Conservation (phyloP, 768 basidiomycete genomes). For the Leccinum disarticulatum region DNA sequence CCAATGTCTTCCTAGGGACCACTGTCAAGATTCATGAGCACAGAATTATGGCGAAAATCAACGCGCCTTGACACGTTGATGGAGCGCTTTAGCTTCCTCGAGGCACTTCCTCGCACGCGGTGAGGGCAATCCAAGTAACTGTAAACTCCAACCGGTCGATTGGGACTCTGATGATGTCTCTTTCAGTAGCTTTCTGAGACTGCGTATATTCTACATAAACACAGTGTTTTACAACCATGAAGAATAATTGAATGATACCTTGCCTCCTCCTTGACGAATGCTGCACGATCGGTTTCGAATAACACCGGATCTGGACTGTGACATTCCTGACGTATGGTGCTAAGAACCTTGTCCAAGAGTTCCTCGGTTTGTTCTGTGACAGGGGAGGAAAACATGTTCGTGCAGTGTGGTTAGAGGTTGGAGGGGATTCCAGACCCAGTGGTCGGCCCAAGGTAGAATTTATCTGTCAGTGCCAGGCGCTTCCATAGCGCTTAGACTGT, state of each 20-base stretch:
- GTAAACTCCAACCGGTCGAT: not conserved
- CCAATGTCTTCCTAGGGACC: conserved; percentile 8
- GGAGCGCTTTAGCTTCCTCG: conserved; percentile 6
- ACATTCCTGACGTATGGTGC: not conserved
- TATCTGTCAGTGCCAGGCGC: conserved; percentile 8
- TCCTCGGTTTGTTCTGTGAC: not conserved
- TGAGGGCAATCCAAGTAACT: conserved; percentile 4
- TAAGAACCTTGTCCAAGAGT: not conserved
- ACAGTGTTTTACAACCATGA: not conserved
- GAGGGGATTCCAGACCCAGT: not conserved
- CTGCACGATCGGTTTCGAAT: conserved; percentile 1
- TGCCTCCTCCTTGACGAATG: conserved; percentile 3
- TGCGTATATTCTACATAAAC: not conserved
- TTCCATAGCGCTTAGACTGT: not conserved
- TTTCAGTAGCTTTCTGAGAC: not conserved
- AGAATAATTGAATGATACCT: conserved; percentile 1
- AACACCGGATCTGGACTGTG: not conserved
- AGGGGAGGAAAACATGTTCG: conserved; percentile 11
- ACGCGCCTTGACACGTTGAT: conserved; percentile 7
- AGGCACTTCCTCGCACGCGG: conserved; percentile 1
- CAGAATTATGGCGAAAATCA: not conserved
- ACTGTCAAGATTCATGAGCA: not conserved
- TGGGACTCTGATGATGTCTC: not conserved
- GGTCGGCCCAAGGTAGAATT: conserved; percentile 1
- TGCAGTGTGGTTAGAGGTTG: not conserved